These are phyloP conservation scores for Leccinum uliginosum DNA, from an alignment of 768 basidiomycete species.

Conservation along the genomic window DNA sequence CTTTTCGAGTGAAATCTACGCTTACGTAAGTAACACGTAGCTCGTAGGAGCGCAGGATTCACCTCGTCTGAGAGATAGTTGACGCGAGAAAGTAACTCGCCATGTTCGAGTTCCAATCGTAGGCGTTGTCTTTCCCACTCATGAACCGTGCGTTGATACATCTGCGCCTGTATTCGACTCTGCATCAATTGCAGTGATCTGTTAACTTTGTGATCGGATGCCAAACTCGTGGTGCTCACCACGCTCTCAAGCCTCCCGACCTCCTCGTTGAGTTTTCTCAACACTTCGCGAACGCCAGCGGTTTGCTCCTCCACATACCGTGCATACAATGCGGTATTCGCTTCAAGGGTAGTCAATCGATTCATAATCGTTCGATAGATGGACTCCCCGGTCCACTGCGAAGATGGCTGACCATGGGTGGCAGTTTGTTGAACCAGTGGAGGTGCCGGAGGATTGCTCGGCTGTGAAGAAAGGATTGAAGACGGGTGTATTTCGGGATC, in stretches of 20 bases:
- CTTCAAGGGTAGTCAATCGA: conserved; percentile 77
- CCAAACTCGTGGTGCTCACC: conserved; percentile 40
- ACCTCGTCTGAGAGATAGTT: conserved; percentile 83
- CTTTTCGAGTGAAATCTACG: conserved; percentile 81
- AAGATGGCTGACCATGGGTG: conserved; percentile 1
- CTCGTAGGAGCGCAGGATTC: neutral
- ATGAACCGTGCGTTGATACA: conserved; percentile 55
- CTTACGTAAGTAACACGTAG: neutral
- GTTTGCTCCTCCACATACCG: conserved; percentile 91
- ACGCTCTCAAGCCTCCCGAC: conserved; percentile 73
- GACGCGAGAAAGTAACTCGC: conserved; percentile 63
- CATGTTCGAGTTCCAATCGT: conserved; percentile 66
- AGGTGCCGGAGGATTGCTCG: conserved; percentile 1
- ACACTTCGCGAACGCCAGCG: conserved; percentile 63
- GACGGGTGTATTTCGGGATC: conserved; percentile 4
- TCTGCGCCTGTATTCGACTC: conserved; percentile 68
- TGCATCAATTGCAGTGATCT: conserved; percentile 22
- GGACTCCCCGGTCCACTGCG: conserved; percentile 61
- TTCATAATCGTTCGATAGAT: conserved; percentile 98
- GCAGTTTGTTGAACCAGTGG: conserved; percentile 3
- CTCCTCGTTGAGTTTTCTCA: conserved; percentile 73
- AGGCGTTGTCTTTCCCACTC: conserved; percentile 69
- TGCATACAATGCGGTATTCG: conserved; percentile 79
- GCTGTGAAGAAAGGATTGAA: conserved; percentile 2
- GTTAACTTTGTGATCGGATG: neutral